Percentiles rank a stretch among this genome's conserved stretches.
These are phyloP conservation scores for Citrus sp. DNA, from an alignment of 345 rosid species.

Conservation along the genomic window DNA sequence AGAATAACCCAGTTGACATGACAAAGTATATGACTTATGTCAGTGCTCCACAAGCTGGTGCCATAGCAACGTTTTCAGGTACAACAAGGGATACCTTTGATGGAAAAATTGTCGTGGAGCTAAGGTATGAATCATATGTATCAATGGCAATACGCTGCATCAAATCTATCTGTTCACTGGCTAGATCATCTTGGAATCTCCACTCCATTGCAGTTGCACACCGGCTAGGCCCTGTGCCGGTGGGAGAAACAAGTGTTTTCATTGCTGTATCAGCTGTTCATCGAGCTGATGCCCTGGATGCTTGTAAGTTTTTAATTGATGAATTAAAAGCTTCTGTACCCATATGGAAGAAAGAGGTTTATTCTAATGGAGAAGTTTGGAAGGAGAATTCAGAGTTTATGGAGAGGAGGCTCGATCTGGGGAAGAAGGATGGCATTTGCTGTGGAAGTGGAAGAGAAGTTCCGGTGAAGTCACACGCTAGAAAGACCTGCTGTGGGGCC, in stretches of 20 bases:
- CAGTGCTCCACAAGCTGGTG: slow-evolving; percentile 67
- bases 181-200: slow-evolving; percentile 71
- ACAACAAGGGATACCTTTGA: slow-evolving; percentile 76
- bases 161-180: slow-evolving; percentile 52
- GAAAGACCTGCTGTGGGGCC: slow-evolving; percentile 52
- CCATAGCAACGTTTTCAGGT: slow-evolving; percentile 70
- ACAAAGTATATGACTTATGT: slow-evolving; percentile 58
- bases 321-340: slow-evolving; percentile 90
- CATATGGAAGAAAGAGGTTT: slow-evolving; percentile 94
- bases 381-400: slow-evolving; percentile 86
- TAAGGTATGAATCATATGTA: slow-evolving; percentile 80
- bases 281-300: slow-evolving; percentile 77
- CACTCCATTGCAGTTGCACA: slow-evolving; percentile 70
- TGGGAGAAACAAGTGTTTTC: slow-evolving; percentile 84
- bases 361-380: slow-evolving; percentile 87
- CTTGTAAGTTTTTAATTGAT: slow-evolving; percentile 75
- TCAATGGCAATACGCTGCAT: slow-evolving; percentile 78
- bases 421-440: slow-evolving; percentile 30
- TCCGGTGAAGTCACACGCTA: slow-evolving; percentile 23
- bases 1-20: slow-evolving; percentile 48
- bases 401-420: slow-evolving; percentile 54
- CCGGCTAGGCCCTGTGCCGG: slow-evolving; percentile 79
- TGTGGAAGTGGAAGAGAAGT: slow-evolving; percentile 22
- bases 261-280: slow-evolving; percentile 82
- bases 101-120: slow-evolving; percentile 74